Conservation (phyloP, 331 rosid genomes). For the Pyrus hybrid region DNA sequence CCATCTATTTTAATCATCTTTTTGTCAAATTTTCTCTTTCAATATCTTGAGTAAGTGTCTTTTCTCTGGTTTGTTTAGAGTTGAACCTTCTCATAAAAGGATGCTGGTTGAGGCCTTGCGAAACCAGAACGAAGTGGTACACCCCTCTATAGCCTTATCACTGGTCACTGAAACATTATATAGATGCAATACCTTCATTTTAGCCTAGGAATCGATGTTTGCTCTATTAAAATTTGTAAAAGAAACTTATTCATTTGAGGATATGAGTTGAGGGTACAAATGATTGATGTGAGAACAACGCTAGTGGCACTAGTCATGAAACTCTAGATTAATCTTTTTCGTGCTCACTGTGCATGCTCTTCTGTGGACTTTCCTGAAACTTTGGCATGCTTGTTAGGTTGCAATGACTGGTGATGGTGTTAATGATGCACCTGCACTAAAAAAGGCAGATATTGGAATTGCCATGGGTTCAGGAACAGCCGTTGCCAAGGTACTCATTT, state of each 20-base stretch:
- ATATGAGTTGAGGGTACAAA: not conserved
- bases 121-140: conserved; percentile 97
- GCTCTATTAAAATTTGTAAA: not conserved
- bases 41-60: not conserved
- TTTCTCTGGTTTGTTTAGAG: conserved; percentile 40
- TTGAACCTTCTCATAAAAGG: conserved; percentile 96
- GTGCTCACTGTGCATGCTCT: not conserved
- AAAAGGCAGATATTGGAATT: conserved; percentile 94
- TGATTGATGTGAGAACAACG: not conserved
- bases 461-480: conserved; percentile 99
- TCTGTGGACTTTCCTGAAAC: not conserved
- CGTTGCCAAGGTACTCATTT: conserved; percentile 72
- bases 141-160: not conserved
- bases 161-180: not conserved
- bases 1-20: conserved; percentile 4
- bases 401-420: conserved; percentile 99
- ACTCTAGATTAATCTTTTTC: not conserved
- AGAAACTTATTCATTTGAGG: not conserved
- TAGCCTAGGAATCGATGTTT: not conserved
- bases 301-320: not conserved
- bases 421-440: conserved; percentile 97
- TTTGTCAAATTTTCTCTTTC: not conserved
- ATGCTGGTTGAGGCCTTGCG: conserved; percentile 98
- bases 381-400: conserved; percentile 44
- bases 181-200: not conserved